Evolutionary conservation across 495 filamentous ascomycete genomes (phyloP), one percentile per base, ranked within the genome.

Genomic region (Lindgomyces ingoldianus): DNA sequence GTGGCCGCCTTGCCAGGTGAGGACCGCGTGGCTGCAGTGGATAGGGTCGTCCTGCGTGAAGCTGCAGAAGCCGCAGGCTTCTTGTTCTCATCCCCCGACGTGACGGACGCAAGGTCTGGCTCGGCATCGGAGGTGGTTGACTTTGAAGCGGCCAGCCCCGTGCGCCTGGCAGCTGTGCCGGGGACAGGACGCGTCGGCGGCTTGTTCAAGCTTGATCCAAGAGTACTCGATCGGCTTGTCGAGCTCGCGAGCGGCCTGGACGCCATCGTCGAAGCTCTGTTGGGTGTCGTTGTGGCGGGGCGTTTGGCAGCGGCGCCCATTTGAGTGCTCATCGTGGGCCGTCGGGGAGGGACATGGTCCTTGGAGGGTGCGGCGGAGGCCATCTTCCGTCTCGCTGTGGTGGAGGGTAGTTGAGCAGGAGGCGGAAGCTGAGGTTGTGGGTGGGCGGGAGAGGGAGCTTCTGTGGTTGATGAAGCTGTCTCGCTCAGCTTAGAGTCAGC

Each of bases 71-170:
- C 33, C 33, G 14, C 6, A 6, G 33, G 58, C 49, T 60, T 66
- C 60, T 67, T 70, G 59, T 70, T 70, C 68, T 70, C 68, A 24
- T 70, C 68, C 0, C 68, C 68, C 1, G 68, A 70, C 6, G 68
- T 70, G 19, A 70, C 26, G 19, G 68, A 63, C 0, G 60, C 30
- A 27, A 69, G 24, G 25, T 69, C 65, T 24, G 56, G 54, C 33
- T 70, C 67, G 4, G 57, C 62, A 51, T 70, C 67, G 3, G 67
- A 65, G n/a, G 57, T 47, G 1, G 58, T 29, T 9, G 58, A 54
- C 29, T 55, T 66, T 1, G 68, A 6, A 39, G 33, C 42, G 21
- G 63, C 50, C 33, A 64, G 19, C 18, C 57, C 62, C 8, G 68
- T 44, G 26, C 62, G 45, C 52, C 57, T 51, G 30, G 59, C 58